Evolutionary conservation across 1,284 basidiomycete genomes (phyloP), one percentile per base, ranked within the genome.

Genomic region (Ustilago lituana): DNA sequence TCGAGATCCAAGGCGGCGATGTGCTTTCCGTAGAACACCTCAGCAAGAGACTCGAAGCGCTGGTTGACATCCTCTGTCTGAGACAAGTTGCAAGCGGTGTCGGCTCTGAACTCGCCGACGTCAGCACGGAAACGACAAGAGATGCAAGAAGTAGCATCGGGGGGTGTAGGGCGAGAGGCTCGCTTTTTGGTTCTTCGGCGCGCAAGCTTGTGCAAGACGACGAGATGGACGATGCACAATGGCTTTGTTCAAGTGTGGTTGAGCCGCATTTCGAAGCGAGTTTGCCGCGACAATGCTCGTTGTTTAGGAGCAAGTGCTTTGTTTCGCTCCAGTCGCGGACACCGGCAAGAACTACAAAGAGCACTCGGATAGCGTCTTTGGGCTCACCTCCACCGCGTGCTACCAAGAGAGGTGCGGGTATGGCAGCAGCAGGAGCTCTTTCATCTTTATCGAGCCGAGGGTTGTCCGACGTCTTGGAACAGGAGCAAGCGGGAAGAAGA

Each of bases 211-310:
- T 61, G 22, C 47, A 63, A 20, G 47, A 73, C 6, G 78, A 80
- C 39, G 73, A 73, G 33, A 56, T 73, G 47, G 78, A 80, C 52
- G 78, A 79, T 45, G 67, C 76, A 15, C 78, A 80, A 52, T 78
- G 76, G 74, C 60, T 80, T 2, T 79, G 75, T 44, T 69, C 65
- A 5, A 54, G 56, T 23, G 64, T 80, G 4, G 56, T 79, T 24
- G 78, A 79, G 56, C 67, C 76, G 11, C 53, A 49, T 9, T 80
- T 77, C 35, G 41, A 54, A 15, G 15, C 49, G n/a, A 37, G 36
- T 10, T 45, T 78, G 31, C 74, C 77, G 2, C 43, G 66, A 17
- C 70, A 74, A 51, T 80, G 77, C 45, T 62, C 62, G 7, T 43
- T 64, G n/a, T 60, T 80, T 37, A 57, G 73, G 9, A 50, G 60